These are phyloP conservation scores for Camillea tinctor DNA, from an alignment of 2,329 filamentous ascomycete species.

Conservation along the genomic window DNA sequence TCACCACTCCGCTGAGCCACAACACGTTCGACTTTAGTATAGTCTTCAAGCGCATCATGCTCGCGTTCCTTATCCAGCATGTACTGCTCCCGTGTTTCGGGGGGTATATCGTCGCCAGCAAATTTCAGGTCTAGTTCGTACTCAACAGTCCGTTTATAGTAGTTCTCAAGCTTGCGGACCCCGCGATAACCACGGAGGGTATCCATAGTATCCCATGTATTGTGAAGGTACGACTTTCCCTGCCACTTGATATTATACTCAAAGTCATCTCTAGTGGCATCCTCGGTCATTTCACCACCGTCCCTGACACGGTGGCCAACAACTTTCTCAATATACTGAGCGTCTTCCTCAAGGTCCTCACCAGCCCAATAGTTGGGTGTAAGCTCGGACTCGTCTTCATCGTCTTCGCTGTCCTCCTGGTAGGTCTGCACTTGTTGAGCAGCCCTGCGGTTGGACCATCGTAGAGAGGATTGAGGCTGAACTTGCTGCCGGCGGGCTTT, in stretches of 20 bases:
- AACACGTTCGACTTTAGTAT: constrained; percentile 88
- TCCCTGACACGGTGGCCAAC: constrained; percentile 81
- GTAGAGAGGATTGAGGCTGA: constrained; percentile 63
- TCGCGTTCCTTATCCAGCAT: constrained; percentile 92
- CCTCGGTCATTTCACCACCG: constrained; percentile 57
- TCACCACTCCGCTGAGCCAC: constrained; percentile 81
- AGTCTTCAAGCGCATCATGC: constrained; percentile 83
- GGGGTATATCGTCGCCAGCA: constrained; percentile 70
- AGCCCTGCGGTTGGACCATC: constrained; percentile 86
- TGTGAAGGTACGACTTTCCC: constrained; percentile 89
- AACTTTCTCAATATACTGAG: constrained; percentile 86
- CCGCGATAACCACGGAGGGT: constrained; percentile 76
- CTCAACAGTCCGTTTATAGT: constrained; percentile 79
- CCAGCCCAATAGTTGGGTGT: constrained; percentile 69
- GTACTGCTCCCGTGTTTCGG: constrained; percentile 89
- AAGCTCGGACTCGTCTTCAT: constrained; percentile 63
- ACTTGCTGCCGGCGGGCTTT: constrained; percentile 72
- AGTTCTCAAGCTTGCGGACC: constrained; percentile 89
- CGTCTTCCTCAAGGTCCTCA: constrained; percentile 69
- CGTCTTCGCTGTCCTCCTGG: constrained; percentile 65
- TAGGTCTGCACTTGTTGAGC: constrained; percentile 66
- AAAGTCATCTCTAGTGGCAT: constrained; percentile 70
- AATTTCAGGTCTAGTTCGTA: constrained; percentile 76
- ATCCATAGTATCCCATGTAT: constrained; percentile 87
- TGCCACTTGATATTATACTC: constrained; percentile 97